These are phyloP conservation scores for Heliosperma pusillum DNA, from an alignment of 148 eudicot species.

Conservation along the genomic window DNA sequence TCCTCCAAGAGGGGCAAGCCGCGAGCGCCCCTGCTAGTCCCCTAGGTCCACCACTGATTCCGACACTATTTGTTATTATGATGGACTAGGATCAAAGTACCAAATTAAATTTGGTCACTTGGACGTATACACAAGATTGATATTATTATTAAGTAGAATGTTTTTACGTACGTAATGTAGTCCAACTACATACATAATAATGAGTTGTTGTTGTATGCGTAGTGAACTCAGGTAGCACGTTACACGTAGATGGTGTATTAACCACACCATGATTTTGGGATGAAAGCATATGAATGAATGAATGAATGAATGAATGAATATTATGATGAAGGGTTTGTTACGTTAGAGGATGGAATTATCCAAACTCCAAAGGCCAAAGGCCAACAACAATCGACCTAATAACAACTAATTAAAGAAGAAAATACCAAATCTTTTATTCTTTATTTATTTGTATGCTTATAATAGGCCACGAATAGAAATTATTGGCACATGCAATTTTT, in stretches of 20 bases:
- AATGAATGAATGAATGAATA: background rate
- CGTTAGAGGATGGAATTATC: background rate
- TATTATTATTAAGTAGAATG: no score
- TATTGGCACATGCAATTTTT: background rate
- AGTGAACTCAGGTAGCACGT: background rate
- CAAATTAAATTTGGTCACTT: no score
- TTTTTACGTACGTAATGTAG: background rate
- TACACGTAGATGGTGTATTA: background rate
- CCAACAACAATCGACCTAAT: no score
- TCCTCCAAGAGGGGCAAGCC: no score
- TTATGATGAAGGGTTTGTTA: background rate
- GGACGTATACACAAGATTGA: no score
- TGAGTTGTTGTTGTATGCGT: background rate
- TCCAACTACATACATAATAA: background rate
- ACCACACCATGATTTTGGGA: background rate
- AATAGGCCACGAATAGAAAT: background rate
- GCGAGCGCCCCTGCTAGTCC: no score
- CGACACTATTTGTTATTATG: no score
- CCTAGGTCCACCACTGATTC: no score
- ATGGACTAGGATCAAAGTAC: no score
- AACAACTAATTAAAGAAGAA: no score
- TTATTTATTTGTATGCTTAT: background rate
- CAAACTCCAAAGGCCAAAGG: background rate
- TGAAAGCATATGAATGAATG: background rate
- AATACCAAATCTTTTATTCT: background rate